A percentile compares a stretch with the other conserved stretches of the same genome.
These are phyloP conservation scores for Globisporangium heterothallicum DNA, from an alignment of 352 stramenopile species.

Conservation along the genomic window DNA sequence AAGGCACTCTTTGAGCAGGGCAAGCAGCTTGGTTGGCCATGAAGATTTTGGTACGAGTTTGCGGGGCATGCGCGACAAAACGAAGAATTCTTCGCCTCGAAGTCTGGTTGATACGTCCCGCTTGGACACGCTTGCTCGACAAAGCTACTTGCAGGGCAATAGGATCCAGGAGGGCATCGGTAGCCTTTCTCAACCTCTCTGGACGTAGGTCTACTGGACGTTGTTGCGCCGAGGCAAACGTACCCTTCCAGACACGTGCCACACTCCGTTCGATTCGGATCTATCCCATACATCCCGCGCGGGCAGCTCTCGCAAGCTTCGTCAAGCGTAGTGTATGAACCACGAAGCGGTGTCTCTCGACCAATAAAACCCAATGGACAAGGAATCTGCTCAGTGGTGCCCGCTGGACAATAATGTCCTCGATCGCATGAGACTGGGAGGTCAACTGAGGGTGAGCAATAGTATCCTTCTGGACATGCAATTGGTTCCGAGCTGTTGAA, in stretches of 20 bases:
- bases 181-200: conserved; percentile 75
- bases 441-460: conserved; percentile 43
- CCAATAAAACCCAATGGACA: conserved; percentile 79
- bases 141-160: conserved; percentile 58
- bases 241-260: conserved; percentile 70
- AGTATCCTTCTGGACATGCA: conserved; percentile 66
- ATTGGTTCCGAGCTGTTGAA: conserved; percentile 61
- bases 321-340: conserved; percentile 36
- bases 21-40: conserved; percentile 67
- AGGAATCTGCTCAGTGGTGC: conserved; percentile 41
- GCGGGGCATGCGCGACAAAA: conserved; percentile 60
- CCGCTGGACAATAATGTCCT: conserved; percentile 72
- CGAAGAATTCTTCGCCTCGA: conserved; percentile 32
- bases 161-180: conserved; percentile 70
- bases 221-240: conserved; percentile 77
- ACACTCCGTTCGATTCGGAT: conserved; percentile 72
- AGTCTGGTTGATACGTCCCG: conserved; percentile 69
- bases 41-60: conserved; percentile 75
- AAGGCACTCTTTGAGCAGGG: conserved; percentile 85
- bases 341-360: conserved; percentile 40
- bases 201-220: conserved; percentile 44
- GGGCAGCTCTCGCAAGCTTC: conserved; percentile 75
- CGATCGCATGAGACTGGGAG: conserved; percentile 32
- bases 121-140: conserved; percentile 61
- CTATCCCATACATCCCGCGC: conserved; percentile 70